phyloP scores from a whole-genome alignment of 495 filamentous ascomycete genomes.

The Trichodelitschia bisporula region DNA sequence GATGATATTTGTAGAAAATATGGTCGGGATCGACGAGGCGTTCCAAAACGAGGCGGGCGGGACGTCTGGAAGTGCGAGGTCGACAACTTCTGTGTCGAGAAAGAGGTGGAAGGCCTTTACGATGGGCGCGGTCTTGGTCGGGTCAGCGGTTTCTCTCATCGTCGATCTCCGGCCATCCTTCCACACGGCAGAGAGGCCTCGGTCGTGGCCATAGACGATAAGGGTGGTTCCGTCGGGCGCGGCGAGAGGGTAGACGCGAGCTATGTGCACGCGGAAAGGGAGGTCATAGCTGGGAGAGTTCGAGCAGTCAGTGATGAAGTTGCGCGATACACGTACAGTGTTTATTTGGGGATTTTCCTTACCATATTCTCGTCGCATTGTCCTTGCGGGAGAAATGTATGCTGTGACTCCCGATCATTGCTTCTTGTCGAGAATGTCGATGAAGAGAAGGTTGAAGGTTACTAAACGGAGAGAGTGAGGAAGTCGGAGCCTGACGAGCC shows the following conservation, averaged over 20 bases:
- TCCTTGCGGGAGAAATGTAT: too few species aligned
- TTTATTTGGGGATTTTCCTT: too few species aligned
- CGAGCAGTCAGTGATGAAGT: too few species aligned
- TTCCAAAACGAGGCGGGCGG: conserved; percentile 4
- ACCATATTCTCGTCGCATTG: too few species aligned
- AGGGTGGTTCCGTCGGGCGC: conserved; percentile 69
- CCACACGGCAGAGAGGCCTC: conserved; percentile 57
- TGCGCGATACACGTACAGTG: too few species aligned
- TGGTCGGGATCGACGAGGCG: conserved; percentile 27
- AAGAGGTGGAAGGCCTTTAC: conserved; percentile 14
- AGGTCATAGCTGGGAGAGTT: conserved; percentile 40
- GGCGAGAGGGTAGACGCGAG: conserved; percentile 48
- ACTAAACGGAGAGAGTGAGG: too few species aligned
- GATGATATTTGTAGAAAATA: conserved; percentile 39
- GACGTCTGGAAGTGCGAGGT: conserved; percentile 15
- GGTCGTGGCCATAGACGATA: conserved; percentile 59
- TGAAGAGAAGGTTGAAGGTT: too few species aligned
- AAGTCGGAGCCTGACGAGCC: too few species aligned
- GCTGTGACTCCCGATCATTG: too few species aligned
- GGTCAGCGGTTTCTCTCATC: conserved; percentile 34
- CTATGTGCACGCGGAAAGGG: conserved; percentile 43
- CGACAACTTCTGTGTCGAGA: conserved; percentile 14
- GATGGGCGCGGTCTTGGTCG: conserved; percentile 20
- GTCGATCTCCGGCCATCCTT: conserved; percentile 41
- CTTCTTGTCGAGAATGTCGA: too few species aligned